A percentile compares a stretch with the other conserved stretches of the same genome.
phyloP scores from a whole-genome alignment of 169 alveolate species.

The Cyclospora cayetanensis region DNA sequence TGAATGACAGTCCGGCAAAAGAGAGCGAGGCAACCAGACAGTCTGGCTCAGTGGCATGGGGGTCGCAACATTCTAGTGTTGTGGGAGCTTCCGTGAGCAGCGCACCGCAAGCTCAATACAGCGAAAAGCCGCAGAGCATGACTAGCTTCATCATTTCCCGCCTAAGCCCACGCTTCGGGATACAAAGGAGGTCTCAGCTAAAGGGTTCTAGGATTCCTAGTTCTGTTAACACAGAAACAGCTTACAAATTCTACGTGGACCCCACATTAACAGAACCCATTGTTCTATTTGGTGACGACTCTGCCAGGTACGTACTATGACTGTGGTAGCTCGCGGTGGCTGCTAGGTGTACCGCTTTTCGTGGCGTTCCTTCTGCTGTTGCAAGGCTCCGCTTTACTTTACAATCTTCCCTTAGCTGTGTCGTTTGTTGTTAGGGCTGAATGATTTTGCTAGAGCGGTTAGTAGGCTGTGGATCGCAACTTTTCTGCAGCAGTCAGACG shows the following conservation, averaged over 20 bases:
- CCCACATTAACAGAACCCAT: neutral
- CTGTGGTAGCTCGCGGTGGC: neutral
- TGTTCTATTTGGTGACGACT: neutral
- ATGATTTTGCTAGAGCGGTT: neutral
- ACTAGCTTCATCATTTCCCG: neutral
- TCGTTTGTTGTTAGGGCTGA: neutral
- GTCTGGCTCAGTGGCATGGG: neutral
- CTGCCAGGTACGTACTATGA: neutral
- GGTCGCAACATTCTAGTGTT: neutral
- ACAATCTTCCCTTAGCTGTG: neutral
- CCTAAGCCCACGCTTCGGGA: neutral
- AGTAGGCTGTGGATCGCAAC: neutral
- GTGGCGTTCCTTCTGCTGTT: neutral
- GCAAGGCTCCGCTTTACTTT: neutral
- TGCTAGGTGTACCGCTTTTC: neutral
- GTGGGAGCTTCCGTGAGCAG: neutral
- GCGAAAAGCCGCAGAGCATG: neutral
- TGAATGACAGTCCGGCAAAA: neutral
- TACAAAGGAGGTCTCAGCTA: neutral
- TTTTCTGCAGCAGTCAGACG: too few relatives aligned
- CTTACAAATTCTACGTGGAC: neutral
- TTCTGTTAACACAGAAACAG: neutral
- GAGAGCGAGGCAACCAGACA: neutral
- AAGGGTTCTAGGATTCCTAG: neutral
- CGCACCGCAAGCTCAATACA: neutral